Conservation (phyloP, 768 basidiomycete species). For the Lactifluus pinguis region DNA sequence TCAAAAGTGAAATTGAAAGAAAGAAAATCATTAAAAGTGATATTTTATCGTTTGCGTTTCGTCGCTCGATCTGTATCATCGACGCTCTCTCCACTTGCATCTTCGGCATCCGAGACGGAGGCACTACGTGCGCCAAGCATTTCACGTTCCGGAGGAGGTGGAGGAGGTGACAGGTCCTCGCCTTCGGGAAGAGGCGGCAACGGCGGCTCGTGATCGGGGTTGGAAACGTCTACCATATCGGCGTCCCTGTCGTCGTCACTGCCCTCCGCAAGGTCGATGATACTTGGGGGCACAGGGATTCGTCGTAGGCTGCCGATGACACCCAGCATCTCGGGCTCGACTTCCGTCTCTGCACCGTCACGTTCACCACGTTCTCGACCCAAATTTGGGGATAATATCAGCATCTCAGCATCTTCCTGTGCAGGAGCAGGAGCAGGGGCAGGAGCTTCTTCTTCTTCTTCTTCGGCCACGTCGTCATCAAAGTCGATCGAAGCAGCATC, state of each 20-base stretch:
- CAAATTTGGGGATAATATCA: slow-evolving; percentile 5
- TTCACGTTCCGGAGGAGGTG: slow-evolving; percentile 7
- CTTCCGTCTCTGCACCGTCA: slow-evolving; percentile 15
- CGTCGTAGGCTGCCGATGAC: slow-evolving; percentile 1
- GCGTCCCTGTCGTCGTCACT: slow-evolving; percentile 15
- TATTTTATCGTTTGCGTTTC: slow-evolving; percentile 13
- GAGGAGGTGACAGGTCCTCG: neutral
- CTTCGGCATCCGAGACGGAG: slow-evolving; percentile 12
- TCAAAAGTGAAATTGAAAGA: neutral
- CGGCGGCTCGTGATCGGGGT: neutral
- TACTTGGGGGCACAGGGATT: slow-evolving; percentile 7
- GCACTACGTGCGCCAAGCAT: slow-evolving; percentile 10
- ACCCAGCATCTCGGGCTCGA: slow-evolving; percentile 8
- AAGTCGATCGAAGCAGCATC: slow-evolving; percentile 27
- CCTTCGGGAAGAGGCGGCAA: slow-evolving; percentile 11
- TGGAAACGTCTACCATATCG: slow-evolving; percentile 4
- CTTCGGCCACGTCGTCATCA: neutral
- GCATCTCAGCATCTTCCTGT: slow-evolving; percentile 13
- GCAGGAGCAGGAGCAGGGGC: neutral
- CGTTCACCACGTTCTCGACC: slow-evolving; percentile 7
- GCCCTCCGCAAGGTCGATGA: slow-evolving; percentile 14
- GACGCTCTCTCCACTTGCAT: slow-evolving; percentile 9
- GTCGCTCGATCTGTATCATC: slow-evolving; percentile 11
- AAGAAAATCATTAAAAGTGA: neutral
- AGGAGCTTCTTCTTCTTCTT: neutral